Evolutionary conservation across 108 stramenopile species (phyloP), one percentile per base, ranked within the genome.

Genomic region (Poteriospumella lacustris): DNA sequence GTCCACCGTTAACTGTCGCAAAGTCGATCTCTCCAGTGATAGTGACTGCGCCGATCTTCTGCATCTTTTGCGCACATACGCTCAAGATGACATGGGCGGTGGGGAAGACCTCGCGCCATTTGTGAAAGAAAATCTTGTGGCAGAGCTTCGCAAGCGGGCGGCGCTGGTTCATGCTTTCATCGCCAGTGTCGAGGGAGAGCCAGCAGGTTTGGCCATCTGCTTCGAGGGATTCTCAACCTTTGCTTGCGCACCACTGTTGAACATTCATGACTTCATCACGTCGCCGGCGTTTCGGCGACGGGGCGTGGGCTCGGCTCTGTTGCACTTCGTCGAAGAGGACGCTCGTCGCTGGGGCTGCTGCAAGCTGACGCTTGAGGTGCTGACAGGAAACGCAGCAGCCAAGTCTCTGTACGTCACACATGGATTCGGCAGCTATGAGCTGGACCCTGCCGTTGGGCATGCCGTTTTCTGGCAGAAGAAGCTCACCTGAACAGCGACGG

Each of bases 391-490:
- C 36, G 29, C 28, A 31, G 60, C 33, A 5, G 60, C 60, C 33
- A 64, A 64, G 31, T 26, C 3, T 12, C 15, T 33, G 3, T 64
- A 64, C 24, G 3, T 3, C 9, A 12, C 9, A 5, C 5, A 9
- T 5, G 60, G 60, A 26, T 64, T 64, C 31, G 60, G 3, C 9
- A 34, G 29, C 31, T 64, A 64, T 24, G 29, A 64, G 31, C 31
- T 64, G 60, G 12, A 12, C 3, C 33, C 15, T 5, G 60, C 28
- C 3, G 24, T 5, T 24, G 60, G 60, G 33, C 5, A 33, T 12
- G 60, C 60, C 3, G 33, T 64, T 31, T 64, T 64, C 31, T 64
- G 60, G 60, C 60, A 64, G 31, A 64, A 64, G 60, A 64, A 64
- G 24, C 15, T 56, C 15, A 56, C n/a, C n/a, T n/a, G n/a, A n/a